Evolutionary conservation across 768 basidiomycete species (phyloP), one percentile per base, ranked within the genome.

Genomic region (Amanita jacksonii): DNA sequence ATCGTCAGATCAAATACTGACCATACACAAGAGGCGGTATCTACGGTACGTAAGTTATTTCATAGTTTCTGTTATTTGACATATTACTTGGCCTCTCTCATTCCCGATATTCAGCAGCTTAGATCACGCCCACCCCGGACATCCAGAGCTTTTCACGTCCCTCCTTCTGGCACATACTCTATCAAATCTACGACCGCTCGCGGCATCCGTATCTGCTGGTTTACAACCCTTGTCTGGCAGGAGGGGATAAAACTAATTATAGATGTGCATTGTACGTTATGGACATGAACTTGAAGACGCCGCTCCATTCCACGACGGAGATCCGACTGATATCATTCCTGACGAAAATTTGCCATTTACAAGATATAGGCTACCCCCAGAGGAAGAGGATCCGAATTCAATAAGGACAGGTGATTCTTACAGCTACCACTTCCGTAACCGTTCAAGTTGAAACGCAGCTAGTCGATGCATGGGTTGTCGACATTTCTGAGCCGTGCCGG

Each of bases 381-480:
- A 85, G 42, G 85, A 85, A 52, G 75, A 79, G 52, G 72, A 73
- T 1, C 51, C 72, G 0, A 70, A 66, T 15, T 68, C 72, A 15
- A 65, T 87, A 43, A 69, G 70, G 37, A 83, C 76, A 57, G 43
- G 64, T 57, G 32, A 31, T 38, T 25, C 28, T 38, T 7, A 6
- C 24, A n/a, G n/a, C n/a, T 7, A 20, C 10, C 23, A 8, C 16
- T 10, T 35, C 37, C 27, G 24, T 36, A 30, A 38, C 34, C 33
- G 36, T 28, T 40, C 25, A 43, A 32, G 4, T 33, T 45, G 30
- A 7, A 8, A 28, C n/a, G n/a, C n/a, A n/a, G n/a, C n/a, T 43
- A 88, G 86, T 77, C 28, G 65, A 73, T 37, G 84, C 79, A 43
- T 90, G 87, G 87, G 81, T 77, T 15, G 79, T 85, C 13, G 82